Evolutionary conservation across 1,139 yeast genomes (phyloP).

Genomic region (Blastobotrys niveus): DNA sequence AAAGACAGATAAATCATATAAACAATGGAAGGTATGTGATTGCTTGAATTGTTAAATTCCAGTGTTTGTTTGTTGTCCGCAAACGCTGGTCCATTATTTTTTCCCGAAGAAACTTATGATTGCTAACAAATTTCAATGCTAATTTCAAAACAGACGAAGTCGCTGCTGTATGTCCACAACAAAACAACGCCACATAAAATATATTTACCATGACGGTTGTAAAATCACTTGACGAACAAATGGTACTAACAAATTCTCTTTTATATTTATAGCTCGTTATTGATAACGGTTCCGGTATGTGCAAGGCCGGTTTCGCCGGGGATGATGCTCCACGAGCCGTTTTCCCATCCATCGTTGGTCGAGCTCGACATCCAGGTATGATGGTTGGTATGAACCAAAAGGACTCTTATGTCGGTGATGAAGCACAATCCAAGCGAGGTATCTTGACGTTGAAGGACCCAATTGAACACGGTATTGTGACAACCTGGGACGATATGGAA

Average conservation of each 20-base stretch:
- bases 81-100: no score
- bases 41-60: background rate
- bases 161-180: conserved; percentile 29
- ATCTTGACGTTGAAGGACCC: conserved; percentile 97
- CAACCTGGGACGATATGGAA: conserved; percentile 99
- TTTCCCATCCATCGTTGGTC: conserved; percentile 99
- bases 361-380: conserved; percentile 99
- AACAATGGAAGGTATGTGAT: conserved; percentile 25
- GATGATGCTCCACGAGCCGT: conserved; percentile 99
- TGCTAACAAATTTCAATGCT: background rate
- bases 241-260: conserved; percentile 11
- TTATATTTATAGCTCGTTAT: conserved; percentile 62
- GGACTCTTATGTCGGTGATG: conserved; percentile 99
- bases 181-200: background rate
- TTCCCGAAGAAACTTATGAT: background rate
- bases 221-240: background rate
- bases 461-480: conserved; percentile 99
- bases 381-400: conserved; percentile 99
- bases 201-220: background rate
- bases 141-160: conserved; percentile 30
- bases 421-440: conserved; percentile 99
- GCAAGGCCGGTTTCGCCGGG: conserved; percentile 99
- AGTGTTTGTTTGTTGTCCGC: conserved; percentile 4
- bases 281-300: conserved; percentile 99
- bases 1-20: background rate